Percentiles rank a stretch among this genome's conserved stretches.
These are phyloP conservation scores for Pythium aristosporum DNA, from an alignment of 352 stramenopile species.

Conservation along the genomic window DNA sequence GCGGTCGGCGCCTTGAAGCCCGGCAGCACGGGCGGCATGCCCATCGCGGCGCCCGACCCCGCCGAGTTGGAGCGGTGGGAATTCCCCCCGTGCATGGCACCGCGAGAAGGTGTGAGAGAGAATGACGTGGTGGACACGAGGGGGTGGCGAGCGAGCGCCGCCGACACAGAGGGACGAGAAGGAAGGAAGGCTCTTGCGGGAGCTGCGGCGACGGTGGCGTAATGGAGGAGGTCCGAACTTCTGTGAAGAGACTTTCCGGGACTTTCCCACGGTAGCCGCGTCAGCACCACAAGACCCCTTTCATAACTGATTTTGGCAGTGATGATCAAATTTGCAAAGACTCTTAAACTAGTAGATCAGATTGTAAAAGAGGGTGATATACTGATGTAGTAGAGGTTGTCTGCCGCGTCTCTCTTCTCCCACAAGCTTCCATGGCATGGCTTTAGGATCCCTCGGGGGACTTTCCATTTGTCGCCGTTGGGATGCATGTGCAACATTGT, in stretches of 20 bases:
- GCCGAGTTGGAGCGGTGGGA: conserved; percentile 18
- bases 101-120: neutral
- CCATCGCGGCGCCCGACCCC: conserved; percentile 17
- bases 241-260: too few relatives aligned
- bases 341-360: neutral
- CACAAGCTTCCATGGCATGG: too few relatives aligned
- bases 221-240: too few relatives aligned
- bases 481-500: too few relatives aligned
- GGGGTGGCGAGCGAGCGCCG: neutral
- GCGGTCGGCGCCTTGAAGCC: conserved; percentile 47
- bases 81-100: conserved; percentile 18
- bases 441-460: too few relatives aligned
- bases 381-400: too few relatives aligned
- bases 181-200: neutral
- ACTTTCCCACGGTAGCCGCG: conserved; percentile 2
- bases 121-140: neutral
- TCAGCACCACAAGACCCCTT: neutral
- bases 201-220: too few relatives aligned
- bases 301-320: neutral
- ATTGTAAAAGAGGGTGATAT: too few relatives aligned
- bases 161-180: neutral
- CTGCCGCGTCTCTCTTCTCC: too few relatives aligned
- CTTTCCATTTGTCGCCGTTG: too few relatives aligned
- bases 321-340: neutral
- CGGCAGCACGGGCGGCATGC: conserved; percentile 26